A percentile compares a stretch with the other conserved stretches of the same genome.
phyloP scores from a whole-genome alignment of 2,329 filamentous ascomycete genomes.

The Colletotrichum plurivorum region DNA sequence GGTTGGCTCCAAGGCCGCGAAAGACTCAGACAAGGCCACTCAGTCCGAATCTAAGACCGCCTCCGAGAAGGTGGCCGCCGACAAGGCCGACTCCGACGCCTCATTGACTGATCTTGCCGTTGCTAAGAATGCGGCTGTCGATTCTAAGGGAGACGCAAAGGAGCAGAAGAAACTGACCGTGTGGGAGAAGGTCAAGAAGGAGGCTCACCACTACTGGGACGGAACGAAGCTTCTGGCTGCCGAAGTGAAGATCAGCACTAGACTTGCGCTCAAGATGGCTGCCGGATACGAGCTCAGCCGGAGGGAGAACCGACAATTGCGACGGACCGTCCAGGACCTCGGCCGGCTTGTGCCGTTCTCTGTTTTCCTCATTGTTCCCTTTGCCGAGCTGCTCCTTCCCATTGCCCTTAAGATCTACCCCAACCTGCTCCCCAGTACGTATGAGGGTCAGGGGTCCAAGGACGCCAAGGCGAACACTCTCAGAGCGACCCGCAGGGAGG shows the following conservation, averaged over 20 bases:
- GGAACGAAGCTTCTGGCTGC: slow-evolving; percentile 94
- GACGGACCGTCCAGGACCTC: slow-evolving; percentile 93
- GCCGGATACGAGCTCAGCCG: slow-evolving; percentile 96
- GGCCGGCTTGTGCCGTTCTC: slow-evolving; percentile 95
- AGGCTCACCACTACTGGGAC: slow-evolving; percentile 96
- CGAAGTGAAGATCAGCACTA: slow-evolving; percentile 93
- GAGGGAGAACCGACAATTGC: slow-evolving; percentile 92
- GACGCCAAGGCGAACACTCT: slow-evolving; percentile 88
- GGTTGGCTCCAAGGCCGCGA: slow-evolving; percentile 44
- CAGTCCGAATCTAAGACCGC: slow-evolving; percentile 44
- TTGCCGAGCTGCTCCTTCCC: slow-evolving; percentile 92
- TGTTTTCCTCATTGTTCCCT: slow-evolving; percentile 96
- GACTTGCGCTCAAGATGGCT: slow-evolving; percentile 95
- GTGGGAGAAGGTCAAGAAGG: slow-evolving; percentile 95
- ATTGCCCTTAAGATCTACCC: slow-evolving; percentile 95
- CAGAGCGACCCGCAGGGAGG: slow-evolving; percentile 90
- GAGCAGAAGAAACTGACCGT: slow-evolving; percentile 89
- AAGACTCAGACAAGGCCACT: slow-evolving; percentile 42
- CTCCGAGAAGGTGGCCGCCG: slow-evolving; percentile 48
- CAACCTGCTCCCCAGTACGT: slow-evolving; percentile 97
- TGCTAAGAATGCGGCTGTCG: slow-evolving; percentile 72
- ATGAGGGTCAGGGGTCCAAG: slow-evolving; percentile 91
- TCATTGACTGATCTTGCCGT: slow-evolving; percentile 73
- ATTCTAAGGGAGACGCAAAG: slow-evolving; percentile 75
- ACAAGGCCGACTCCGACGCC: slow-evolving; percentile 57